Evolutionary conservation across 345 rosid species (phyloP), one percentile per base, ranked within the genome.

Genomic region (Eutrema yunnanense): DNA sequence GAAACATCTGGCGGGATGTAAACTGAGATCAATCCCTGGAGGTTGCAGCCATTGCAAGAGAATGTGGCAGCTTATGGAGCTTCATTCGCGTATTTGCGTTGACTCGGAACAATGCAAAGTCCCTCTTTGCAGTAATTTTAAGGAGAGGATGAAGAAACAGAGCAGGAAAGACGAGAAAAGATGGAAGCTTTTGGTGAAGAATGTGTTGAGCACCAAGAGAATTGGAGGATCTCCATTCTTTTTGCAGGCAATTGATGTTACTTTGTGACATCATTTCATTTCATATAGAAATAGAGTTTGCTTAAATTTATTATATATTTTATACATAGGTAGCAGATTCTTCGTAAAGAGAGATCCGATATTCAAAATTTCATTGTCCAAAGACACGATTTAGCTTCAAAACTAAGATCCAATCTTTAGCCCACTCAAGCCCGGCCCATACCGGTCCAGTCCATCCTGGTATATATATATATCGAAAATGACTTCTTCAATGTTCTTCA

Each of bases 31-130:
- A 10, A 81, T 86, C n/a, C 96, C 94, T 0, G 92, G 97, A 0
- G 92, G 92, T 12, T 93, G 97, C 71, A 67, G 65, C 69, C 94
- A 81, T 40, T 93, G 98, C 79, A 93, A 83, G 75, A 82, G 97
- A 79, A 88, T 90, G 98, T 93, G 97, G 98, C 96, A 90, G 81
- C 84, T 90, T 11, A 54, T 90, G 46, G 92, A 93, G 62, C 84
- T 93, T 9, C 98, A 93, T 62, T 83, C 97, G 8, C 87, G 96
- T 8, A 87, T 93, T 16, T 90, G 98, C 6, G 52, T 81, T 0
- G 86, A 90, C 78, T 84, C 92, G 1, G 74, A 73, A 3, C 72
- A 30, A 2, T 90, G 96, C 55, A 82, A 81, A 69, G 98, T 93
- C 65, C 98, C 98, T 27, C 77, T 93, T 37, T 93, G 98, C 77